Evolutionary conservation across 176 grass and related monocot species (phyloP), one percentile per base, ranked within the genome.

Genomic region (Carex scoparia): DNA sequence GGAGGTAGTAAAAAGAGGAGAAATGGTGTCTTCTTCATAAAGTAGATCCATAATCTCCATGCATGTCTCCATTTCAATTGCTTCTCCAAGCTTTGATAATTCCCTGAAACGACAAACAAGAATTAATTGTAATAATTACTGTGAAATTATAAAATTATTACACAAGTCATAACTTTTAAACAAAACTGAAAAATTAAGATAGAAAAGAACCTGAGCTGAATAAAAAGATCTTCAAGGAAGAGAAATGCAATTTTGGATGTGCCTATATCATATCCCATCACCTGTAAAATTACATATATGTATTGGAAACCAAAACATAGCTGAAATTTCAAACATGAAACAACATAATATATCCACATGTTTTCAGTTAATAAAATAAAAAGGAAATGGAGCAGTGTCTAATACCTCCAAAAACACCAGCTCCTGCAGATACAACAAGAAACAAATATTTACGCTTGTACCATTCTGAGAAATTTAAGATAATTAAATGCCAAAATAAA

Each of bases 41-140:
- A 98, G 87, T 86, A 98, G 28, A 93, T 98, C 95, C 88, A 98
- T 82, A 72, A 94, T 89, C 40, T 98, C 95, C 88, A 93, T 94
- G 86, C 95, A 94, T 58, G 91, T 87, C 79, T 92, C 88, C 79
- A 94, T 69, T 58, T 87, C 85, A 48, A 98, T 51, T 65, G 80
- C 87, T 44, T 91, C 93, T 57, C 92, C 95, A 54, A 94, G 19
- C 78, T 91, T 98, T 68, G 92, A 98, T 83, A 98, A 83, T 88
- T 89, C 88, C 59, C 91, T 98, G 86, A 19, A 72, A 10, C 18
- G 78, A 42, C 12, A 18, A 91, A 77, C 15, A 9, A 55, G 84
- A 87, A 58, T 82, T 10, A 18, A 27, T 74, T 65, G 84, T 13
- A 19, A 9, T 86, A 5, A 64, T 59, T 9, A 13, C 11, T 81